Base-by-base conservation (phyloP, 495 filamentous ascomycete species). In the Penicillium cataractarum region DNA sequence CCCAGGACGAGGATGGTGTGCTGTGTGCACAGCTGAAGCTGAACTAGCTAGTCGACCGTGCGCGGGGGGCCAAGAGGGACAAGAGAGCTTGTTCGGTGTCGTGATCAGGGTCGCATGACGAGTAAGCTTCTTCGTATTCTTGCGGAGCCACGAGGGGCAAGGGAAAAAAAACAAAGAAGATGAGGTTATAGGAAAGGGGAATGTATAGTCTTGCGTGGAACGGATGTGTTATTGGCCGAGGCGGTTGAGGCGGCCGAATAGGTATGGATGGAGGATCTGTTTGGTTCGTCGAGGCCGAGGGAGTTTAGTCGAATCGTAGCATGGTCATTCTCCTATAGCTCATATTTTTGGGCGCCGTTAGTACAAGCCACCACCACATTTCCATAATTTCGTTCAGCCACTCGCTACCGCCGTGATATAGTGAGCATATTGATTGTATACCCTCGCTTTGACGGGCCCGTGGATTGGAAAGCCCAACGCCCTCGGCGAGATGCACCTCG, bases 1-100 rank as follows among this genome's bases (percentile, higher is more conserved):
- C 12, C 46, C 46, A 29, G 46, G 46, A 13, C 22, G 46, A 50
- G 24, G 46, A 50, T 50, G 46, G 46, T 26, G 46, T 50, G 46
- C 46, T 24, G 46, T 26, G 46, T 50, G 46, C 46, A 50, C 12
- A 26, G 46, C n/a, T 29, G 46, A 29, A 29, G 26, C 46, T 50
- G 24, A n/a, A 29, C 12, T 13, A 2, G 24, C 12, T 46, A 19
- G 46, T 29, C 13, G 22, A 50, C 46, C 46, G 26, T 50, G 46
- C 46, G 46, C 46, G 46, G 21, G n/a, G 46, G 46, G 24, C 24
- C 24, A 50, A 27, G 24, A 50, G 22, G 46, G 29, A 46, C 17
- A 29, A 2, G 17, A 29, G 22, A n/a, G 46, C 46, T 50, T 50
- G 46, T 46, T 21, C 21, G 46, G 46, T 50, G 24, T 26, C 24